Percentiles rank a stretch among this genome's conserved stretches.
These are phyloP conservation scores for Blastomyces gilchristii DNA, from an alignment of 2,329 filamentous ascomycete species.

Conservation along the genomic window DNA sequence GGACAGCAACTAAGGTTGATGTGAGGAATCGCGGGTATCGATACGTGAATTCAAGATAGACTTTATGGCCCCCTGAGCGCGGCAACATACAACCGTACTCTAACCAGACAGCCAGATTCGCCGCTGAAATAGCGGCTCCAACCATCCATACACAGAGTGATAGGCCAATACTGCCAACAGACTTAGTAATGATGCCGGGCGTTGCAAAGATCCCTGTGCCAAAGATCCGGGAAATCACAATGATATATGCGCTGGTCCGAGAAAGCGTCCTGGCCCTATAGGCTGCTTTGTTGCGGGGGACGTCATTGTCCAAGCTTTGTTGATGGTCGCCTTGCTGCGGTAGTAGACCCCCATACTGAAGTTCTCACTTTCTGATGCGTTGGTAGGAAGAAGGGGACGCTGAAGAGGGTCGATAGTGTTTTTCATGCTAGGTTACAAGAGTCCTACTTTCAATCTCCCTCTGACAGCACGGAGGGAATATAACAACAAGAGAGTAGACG, in stretches of 20 bases:
- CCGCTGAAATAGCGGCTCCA: conserved; percentile 52
- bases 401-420: not conserved
- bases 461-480: not conserved
- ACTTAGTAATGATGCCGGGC: conserved; percentile 55
- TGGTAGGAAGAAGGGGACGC: not conserved
- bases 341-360: not conserved
- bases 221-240: conserved; percentile 43
- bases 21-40: conserved; percentile 53
- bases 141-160: conserved; percentile 53
- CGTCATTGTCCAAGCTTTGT: not conserved
- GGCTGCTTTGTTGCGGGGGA: not conserved
- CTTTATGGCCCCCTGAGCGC: conserved; percentile 57
- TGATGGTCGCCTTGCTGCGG: not conserved
- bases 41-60: conserved; percentile 62
- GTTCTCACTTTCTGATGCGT: not conserved
- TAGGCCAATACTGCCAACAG: conserved; percentile 56
- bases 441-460: not conserved
- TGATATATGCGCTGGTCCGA: conserved; percentile 3
- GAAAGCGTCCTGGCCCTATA: not conserved
- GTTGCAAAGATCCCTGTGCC: conserved; percentile 64
- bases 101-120: conserved; percentile 51
- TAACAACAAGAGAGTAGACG: not conserved
- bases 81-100: conserved; percentile 63
- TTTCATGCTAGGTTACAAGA: not conserved
- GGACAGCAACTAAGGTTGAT: conserved; percentile 54